These are phyloP conservation scores for Phytopythium delawarense DNA, from an alignment of 352 stramenopile species.

Conservation along the genomic window DNA sequence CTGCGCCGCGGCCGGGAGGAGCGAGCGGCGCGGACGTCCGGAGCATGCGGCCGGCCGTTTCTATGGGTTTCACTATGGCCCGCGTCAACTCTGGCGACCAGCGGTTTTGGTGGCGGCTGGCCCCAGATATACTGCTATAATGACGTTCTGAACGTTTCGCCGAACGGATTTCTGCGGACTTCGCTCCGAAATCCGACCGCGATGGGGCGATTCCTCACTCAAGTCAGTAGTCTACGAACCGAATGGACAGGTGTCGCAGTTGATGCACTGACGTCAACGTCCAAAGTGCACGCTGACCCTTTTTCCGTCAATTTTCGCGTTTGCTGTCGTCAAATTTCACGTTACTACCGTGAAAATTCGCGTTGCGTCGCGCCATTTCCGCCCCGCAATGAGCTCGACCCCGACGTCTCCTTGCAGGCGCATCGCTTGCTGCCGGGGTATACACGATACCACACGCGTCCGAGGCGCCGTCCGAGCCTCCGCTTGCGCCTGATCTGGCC, in stretches of 20 bases:
- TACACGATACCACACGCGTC: no score
- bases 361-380: not conserved
- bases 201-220: not conserved
- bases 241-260: not conserved
- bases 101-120: slow-evolving; percentile 3
- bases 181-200: not conserved
- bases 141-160: not conserved
- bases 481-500: not conserved
- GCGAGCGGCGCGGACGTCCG: not conserved
- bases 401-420: no score
- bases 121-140: not conserved
- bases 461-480: no score
- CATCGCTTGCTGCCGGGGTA: no score
- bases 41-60: not conserved
- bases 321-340: not conserved
- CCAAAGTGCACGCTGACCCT: not conserved
- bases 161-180: no score
- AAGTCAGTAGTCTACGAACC: not conserved
- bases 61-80: slow-evolving; percentile 1
- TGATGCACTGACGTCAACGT: not conserved
- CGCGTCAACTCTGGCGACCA: not conserved
- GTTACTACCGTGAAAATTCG: not conserved
- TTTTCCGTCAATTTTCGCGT: not conserved
- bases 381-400: no score
- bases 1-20: not conserved